Percentiles rank a stretch among this genome's conserved stretches.
Evolutionary conservation across 2,329 filamentous ascomycete species (phyloP).

Genomic region (Elsinoe perseae): DNA sequence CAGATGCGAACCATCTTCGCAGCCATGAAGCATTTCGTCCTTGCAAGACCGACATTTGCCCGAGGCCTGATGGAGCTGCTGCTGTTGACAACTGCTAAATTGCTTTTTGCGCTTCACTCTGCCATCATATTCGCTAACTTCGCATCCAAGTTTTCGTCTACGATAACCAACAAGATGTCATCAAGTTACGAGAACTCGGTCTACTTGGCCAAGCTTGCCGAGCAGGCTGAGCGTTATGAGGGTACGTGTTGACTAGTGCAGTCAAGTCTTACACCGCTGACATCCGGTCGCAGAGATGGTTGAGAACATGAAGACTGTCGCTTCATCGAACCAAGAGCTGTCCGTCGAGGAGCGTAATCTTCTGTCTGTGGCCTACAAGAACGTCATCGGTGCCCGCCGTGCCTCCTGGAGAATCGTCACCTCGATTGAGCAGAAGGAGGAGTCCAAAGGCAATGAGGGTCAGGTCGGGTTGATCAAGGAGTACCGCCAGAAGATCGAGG

Average conservation of each 20-base stretch:
- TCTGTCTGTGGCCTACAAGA: constrained; percentile 97
- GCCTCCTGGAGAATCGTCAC: constrained; percentile 98
- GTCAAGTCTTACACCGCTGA: constrained; percentile 4
- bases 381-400: constrained; percentile 93
- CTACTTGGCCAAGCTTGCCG: constrained; percentile 98
- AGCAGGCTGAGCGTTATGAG: constrained; percentile 99
- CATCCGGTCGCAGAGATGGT: constrained; percentile 73
- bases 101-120: constrained; percentile 2
- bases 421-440: constrained; percentile 99
- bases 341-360: constrained; percentile 94
- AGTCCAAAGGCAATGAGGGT: constrained; percentile 92
- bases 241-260: constrained; percentile 48
- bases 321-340: constrained; percentile 62
- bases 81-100: constrained; percentile 4
- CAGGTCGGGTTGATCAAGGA: constrained; percentile 92
- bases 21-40: too few relatives aligned
- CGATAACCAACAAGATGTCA: constrained; percentile 14
- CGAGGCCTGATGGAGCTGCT: not conserved
- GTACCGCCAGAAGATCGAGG: constrained; percentile 98
- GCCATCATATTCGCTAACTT: constrained; percentile 19
- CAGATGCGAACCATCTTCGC: too few relatives aligned
- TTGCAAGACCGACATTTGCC: not conserved
- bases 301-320: constrained; percentile 99
- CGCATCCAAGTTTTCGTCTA: not conserved
- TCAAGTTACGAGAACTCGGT: constrained; percentile 93